A percentile compares a stretch with the other conserved stretches of the same genome.
Conservation (phyloP, 108 stramenopile species). For the Fragilaria radians region DNA sequence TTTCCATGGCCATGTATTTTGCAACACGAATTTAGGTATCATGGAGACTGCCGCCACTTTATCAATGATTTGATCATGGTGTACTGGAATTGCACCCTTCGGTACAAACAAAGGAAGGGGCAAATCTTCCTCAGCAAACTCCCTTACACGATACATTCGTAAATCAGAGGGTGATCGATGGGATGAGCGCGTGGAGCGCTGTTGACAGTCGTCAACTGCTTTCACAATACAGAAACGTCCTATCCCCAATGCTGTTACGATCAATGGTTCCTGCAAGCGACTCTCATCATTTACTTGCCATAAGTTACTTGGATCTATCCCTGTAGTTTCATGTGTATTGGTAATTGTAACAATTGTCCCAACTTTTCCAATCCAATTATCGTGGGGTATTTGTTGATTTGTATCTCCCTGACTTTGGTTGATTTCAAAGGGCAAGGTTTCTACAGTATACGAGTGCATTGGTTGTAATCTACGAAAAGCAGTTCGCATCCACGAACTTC, state of each 20-base stretch:
- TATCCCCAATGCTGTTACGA: conserved; percentile 39
- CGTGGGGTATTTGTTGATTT: not conserved
- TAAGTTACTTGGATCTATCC: not conserved
- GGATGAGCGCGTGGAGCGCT: not conserved
- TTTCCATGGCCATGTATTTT: conserved; percentile 53
- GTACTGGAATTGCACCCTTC: not conserved
- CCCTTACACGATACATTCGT: conserved; percentile 29
- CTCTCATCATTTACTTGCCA: conserved; percentile 13
- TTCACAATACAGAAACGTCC: conserved; percentile 8
- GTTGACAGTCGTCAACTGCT: not conserved
- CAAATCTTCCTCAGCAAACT: conserved; percentile 20
- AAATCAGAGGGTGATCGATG: not conserved
- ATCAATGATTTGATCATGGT: conserved; percentile 12
- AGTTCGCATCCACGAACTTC: not conserved
- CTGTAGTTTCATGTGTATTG: conserved; percentile 34
- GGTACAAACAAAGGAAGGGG: conserved; percentile 16
- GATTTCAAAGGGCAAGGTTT: not conserved
- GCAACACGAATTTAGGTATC: conserved; percentile 31
- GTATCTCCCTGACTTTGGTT: not conserved
- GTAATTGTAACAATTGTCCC: conserved; percentile 47
- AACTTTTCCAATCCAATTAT: conserved; percentile 35
- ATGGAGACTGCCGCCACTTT: conserved; percentile 20
- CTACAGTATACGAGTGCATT: not conserved
- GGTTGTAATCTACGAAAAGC: not conserved
- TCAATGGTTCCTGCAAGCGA: conserved; percentile 26